Conservation (phyloP, 2,329 filamentous ascomycete species). For the Exophiala sp. region DNA sequence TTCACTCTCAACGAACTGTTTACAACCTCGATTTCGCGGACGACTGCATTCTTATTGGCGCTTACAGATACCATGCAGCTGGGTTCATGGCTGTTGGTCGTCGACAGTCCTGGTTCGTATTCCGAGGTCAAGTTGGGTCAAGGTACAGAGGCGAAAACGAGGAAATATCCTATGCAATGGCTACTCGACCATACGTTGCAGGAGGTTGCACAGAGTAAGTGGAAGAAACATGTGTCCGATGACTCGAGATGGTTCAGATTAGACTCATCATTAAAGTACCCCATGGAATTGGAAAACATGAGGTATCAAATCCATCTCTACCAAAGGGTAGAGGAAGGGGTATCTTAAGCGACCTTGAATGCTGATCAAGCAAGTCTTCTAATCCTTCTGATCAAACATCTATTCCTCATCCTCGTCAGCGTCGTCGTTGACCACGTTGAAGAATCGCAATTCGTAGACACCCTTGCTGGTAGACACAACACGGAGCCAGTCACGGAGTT, state of each 20-base stretch:
- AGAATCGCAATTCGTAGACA: constrained; percentile 99
- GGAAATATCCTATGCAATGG: constrained; percentile 90
- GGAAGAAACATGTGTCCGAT: constrained; percentile 71
- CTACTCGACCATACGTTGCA: constrained; percentile 79
- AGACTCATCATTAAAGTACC: constrained; percentile 64
- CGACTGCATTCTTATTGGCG: constrained; percentile 70
- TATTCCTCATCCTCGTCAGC: constrained; percentile 99
- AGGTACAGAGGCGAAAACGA: constrained; percentile 39
- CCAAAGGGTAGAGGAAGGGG: constrained; percentile 32
- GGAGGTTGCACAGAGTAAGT: constrained; percentile 46
- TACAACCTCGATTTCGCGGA: constrained; percentile 67
- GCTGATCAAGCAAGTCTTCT: background rate
- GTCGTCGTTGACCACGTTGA: constrained; percentile 99
- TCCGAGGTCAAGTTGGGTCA: constrained; percentile 72
- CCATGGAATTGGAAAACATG: constrained; percentile 89
- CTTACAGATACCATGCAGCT: constrained; percentile 58
- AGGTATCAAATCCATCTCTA: constrained; percentile 91
- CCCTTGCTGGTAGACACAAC: constrained; percentile 97
- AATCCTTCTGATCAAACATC: constrained; percentile 37
- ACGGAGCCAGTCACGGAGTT: constrained; percentile 99
- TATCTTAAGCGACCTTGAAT: background rate
- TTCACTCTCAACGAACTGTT: constrained; percentile 98
- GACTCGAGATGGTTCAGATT: constrained; percentile 86
- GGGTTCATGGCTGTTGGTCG: constrained; percentile 71
- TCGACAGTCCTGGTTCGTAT: constrained; percentile 92